These are phyloP conservation scores for Aotearoamyces nothofagi DNA, from an alignment of 2,329 filamentous ascomycete species.

Conservation along the genomic window DNA sequence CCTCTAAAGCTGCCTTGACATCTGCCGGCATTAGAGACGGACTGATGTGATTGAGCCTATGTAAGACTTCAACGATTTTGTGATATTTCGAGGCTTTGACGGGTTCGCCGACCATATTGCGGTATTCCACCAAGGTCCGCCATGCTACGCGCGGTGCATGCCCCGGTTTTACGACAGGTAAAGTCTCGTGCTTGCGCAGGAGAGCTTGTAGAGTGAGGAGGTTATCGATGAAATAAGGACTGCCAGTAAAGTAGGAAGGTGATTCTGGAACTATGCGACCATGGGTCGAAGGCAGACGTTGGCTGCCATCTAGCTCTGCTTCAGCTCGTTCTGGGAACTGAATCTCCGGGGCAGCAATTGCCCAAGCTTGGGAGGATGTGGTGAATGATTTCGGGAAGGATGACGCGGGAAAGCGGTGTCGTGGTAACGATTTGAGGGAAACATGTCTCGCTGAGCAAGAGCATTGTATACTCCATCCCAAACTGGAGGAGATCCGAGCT, in stretches of 20 bases:
- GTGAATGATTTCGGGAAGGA: too few relatives aligned
- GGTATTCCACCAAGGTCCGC: constrained; percentile 67
- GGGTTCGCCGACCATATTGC: constrained; percentile 51
- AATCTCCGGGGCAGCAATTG: constrained; percentile 25
- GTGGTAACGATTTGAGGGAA: too few relatives aligned
- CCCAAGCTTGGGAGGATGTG: constrained; percentile 15
- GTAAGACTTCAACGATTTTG: constrained; percentile 59
- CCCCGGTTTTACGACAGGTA: constrained; percentile 51
- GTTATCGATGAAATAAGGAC: constrained; percentile 74
- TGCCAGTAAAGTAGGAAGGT: constrained; percentile 87
- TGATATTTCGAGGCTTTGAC: constrained; percentile 68
- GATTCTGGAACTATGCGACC: constrained; percentile 72
- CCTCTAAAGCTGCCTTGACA: constrained; percentile 46
- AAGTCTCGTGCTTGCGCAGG: constrained; percentile 51
- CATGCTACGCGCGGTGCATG: constrained; percentile 65
- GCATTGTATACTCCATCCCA: too few relatives aligned
- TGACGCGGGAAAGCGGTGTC: too few relatives aligned
- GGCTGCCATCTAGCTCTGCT: constrained; percentile 13
- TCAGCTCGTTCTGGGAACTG: constrained; percentile 6
- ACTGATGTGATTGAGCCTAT: constrained; percentile 73
- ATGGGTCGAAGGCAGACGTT: constrained; percentile 18
- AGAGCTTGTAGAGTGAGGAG: constrained; percentile 60
- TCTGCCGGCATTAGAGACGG: constrained; percentile 58
- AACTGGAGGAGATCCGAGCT: too few relatives aligned
- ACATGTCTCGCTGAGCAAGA: too few relatives aligned